phyloP scores from a whole-genome alignment of 2,329 filamentous ascomycete species.

The Corinectria fuckeliana region DNA sequence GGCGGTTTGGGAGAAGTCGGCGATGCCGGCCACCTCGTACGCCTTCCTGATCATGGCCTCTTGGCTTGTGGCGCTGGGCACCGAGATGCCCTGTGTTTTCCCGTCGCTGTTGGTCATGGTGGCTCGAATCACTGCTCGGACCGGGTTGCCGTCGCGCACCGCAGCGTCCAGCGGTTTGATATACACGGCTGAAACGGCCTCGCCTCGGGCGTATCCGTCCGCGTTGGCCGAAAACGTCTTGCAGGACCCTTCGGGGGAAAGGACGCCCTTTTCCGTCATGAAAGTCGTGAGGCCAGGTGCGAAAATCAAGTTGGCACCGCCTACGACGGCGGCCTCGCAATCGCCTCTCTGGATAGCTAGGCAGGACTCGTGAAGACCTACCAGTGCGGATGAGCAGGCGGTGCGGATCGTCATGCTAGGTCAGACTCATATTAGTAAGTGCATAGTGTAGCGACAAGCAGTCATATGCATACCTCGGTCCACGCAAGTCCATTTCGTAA shows the following conservation, averaged over 20 bases:
- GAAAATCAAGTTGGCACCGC: slow-evolving; percentile 42
- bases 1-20: slow-evolving; percentile 29
- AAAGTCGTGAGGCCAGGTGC: slow-evolving; percentile 30
- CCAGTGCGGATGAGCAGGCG: slow-evolving; percentile 43
- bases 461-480: neutral
- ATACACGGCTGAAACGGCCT: slow-evolving; percentile 49
- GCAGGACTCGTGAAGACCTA: slow-evolving; percentile 43
- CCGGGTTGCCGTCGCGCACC: slow-evolving; percentile 50
- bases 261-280: slow-evolving; percentile 33
- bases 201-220: slow-evolving; percentile 55
- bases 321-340: slow-evolving; percentile 40
- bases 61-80: slow-evolving; percentile 46
- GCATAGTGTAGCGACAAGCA: neutral
- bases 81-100: slow-evolving; percentile 45
- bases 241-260: slow-evolving; percentile 35
- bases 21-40: slow-evolving; percentile 40
- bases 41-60: slow-evolving; percentile 46
- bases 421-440: neutral
- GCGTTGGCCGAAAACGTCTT: slow-evolving; percentile 48
- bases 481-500: neutral
- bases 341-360: slow-evolving; percentile 37
- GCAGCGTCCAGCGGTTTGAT: slow-evolving; percentile 53
- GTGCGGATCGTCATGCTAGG: slow-evolving; percentile 44
- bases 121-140: slow-evolving; percentile 44
- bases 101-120: slow-evolving; percentile 49